Evolutionary conservation across 371 early-diverging fungal genomes (phyloP), one percentile per base, ranked within the genome.

Genomic region (Gilbertella persicaria): DNA sequence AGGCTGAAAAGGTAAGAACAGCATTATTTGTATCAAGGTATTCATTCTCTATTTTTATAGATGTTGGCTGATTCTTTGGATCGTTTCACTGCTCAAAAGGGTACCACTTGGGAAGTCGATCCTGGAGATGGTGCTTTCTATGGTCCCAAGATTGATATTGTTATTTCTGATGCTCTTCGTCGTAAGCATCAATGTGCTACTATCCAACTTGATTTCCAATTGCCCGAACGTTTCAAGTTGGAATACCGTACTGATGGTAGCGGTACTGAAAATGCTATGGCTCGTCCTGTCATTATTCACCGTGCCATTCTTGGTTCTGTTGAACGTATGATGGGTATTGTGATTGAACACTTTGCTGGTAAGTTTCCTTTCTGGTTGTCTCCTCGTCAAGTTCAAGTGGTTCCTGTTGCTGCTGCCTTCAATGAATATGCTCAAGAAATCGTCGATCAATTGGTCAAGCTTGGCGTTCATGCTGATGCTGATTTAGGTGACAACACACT

Each of bases 71-170:
- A 84, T 40, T 91, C 97, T 6, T 74, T 97, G 69, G 77, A 89
- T 60, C 71, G 82, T 55, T 91, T 88, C 69, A 90, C 62, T 21
- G 38, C 58, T 25, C 21, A 61, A 20, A 71, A 73, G 53, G 69
- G 94, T 10, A 56, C 75, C 19, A 48, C 60, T 5, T 99, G 97
- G 97, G 84, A 82, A 55, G 53, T 99, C 29, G 97, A 99, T 73
- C 92, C 91, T 19, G 98, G 99, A 62, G 99, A 99, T 83, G 99
- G 99, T 36, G 99, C 99, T 21, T 99, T 99, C 86, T 99, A 99
- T 74, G 99, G 99, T 5, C 99, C 99, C 64, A 99, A 99, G 88
- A 96, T 99, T 66, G 99, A 99, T 80, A 99, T 99, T 64, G 88
- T 89, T 37, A 89, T 99, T 58, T 78, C 87, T 25, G 99, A 99